Evolutionary conservation across 2,329 filamentous ascomycete species (phyloP), one percentile per base, ranked within the genome.

Genomic region (Exophiala dermatitidis): DNA sequence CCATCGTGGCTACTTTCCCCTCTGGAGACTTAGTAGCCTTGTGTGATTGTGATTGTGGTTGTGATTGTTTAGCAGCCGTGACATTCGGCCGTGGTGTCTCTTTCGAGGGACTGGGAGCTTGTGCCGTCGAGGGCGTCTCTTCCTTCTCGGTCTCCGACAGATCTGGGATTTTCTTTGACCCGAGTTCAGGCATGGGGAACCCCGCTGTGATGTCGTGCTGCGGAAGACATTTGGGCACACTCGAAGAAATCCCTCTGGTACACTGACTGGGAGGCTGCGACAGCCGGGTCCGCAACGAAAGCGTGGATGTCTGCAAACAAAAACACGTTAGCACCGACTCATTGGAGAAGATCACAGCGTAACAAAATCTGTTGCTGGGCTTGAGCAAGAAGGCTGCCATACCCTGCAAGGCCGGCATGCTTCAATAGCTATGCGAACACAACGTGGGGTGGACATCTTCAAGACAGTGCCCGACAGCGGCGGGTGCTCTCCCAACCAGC

Each of bases 391-490:
- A 31, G 42, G 12, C 37, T 9, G 19, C 19, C 56, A 37, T 58
- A 62, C 60, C 54, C 56, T 60, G 30, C 47, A 48, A 34, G 58
- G 58, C 36, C 54, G 58, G 46, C 52, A 57, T 50, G 60, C 53
- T 53, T 61, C 58, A 49, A 61, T 52, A 48, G 60, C 58, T 53
- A 55, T 55, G 28, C 60, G 50, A 2, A 62, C 52, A 51, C 54
- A 62, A 30, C 60, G 51, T 29, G 60, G 54, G 8, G 48, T 45
- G 29, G 58, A 59, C 60, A 62, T 62, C 5, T 45, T 45, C n/a
- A 9, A 7, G 36, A 12, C 29, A 52, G 47, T n/a, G 19, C 1
- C 10, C n/a, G 41, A 19, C 19, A 19, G 19, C 19, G 19, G 19
- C 19, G 2, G 19, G 19, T 19, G 19, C 19, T 19, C 19, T 19